Evolutionary conservation across 2,329 filamentous ascomycete genomes (phyloP), one percentile per base, ranked within the genome.

Genomic region (Aspergillus novoparasiticus): DNA sequence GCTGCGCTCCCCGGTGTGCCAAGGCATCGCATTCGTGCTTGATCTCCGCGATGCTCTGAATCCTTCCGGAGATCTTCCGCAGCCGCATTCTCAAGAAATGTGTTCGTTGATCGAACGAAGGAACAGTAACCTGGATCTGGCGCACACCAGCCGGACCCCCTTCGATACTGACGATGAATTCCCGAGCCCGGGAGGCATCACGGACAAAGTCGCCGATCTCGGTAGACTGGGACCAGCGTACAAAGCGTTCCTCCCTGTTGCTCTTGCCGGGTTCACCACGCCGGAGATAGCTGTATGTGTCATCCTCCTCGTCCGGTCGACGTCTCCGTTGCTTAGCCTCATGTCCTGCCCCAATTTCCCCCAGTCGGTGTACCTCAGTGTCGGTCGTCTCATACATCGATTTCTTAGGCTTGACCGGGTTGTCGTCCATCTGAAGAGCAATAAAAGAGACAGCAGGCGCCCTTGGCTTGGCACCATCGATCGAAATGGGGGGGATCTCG

Each of bases 201-300:
- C 93, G 88, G 68, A 97, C 95, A 73, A 97, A 97, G 79, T 97
- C 94, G 11, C 94, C 94, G 36, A 97, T 90, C 75, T 97, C 94
- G 1, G 94, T 97, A 34, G 89, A 92, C 48, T 89, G 88, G 51
- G 90, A 93, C 94, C 94, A 97, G 34, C 93, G 89, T 2, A 97
- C 92, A 81, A 94, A 95, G 59, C 87, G 86, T 26, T 75, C 67
- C 19, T 71, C 65, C 34, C 67, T 43, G 19, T 64, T 66, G 8
- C 63, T 56, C 26, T 66, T 60, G 6, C 68, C 68, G 23, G 64
- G 63, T 59, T 68, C 63, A 1, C 64, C 64, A 26, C 65, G 88
- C 2, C 90, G 90, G 1, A 89, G 83, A 0, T 90, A 90, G 34
- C 87, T 90, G 73, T 92, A 93, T 0, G 86, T 87, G 50, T 91